Percentiles rank a stretch among this genome's conserved stretches.
These are phyloP conservation scores for Micractinium sp. DNA, from an alignment of 139 green algal genomes.

Conservation along the genomic window DNA sequence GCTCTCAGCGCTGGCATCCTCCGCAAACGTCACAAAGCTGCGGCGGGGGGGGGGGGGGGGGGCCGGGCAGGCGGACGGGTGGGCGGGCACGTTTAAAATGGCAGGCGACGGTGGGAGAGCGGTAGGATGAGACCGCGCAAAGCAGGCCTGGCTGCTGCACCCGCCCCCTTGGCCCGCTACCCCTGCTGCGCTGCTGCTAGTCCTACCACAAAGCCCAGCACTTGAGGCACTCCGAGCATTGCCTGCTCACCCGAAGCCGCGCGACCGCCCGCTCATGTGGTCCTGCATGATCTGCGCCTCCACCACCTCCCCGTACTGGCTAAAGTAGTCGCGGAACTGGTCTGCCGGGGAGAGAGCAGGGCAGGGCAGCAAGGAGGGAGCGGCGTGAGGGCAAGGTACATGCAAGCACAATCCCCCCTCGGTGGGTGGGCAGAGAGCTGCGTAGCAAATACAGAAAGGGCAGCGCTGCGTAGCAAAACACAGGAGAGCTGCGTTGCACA, in stretches of 20 bases:
- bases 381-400: background rate
- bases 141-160: background rate
- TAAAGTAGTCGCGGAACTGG: constrained; percentile 67
- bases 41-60: background rate
- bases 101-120: no score
- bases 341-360: constrained; percentile 46
- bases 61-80: background rate
- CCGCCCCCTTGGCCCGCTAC: no score
- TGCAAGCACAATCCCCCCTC: no score
- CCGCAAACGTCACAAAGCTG: constrained; percentile 89
- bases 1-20: constrained; percentile 69
- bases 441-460: no score
- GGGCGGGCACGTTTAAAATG: no score
- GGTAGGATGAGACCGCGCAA: background rate
- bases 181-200: background rate
- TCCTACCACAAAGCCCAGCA: no score
- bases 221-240: no score
- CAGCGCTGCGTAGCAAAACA: no score
- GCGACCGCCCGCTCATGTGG: constrained; percentile 72
- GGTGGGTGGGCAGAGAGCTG: no score
- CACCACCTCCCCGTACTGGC: constrained; percentile 57
- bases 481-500: no score
- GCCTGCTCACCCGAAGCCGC: constrained; percentile 79
- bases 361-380: background rate
- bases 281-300: constrained; percentile 88